Conservation (phyloP, 495 filamentous ascomycete species). For the Aspergillus asperescens region DNA sequence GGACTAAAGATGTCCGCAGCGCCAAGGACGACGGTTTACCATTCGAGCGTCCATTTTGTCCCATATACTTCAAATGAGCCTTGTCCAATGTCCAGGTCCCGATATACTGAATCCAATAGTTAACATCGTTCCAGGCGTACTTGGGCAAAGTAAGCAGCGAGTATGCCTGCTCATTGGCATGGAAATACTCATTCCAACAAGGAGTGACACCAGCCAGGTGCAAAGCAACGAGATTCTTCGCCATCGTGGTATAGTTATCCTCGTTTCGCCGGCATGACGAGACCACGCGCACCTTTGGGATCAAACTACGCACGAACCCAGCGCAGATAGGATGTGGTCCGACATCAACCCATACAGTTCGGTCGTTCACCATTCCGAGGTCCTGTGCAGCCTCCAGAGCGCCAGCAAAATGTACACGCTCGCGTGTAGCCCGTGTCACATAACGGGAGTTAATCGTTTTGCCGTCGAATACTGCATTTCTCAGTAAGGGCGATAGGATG, state of each 20-base stretch:
- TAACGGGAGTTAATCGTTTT: constrained; percentile 54
- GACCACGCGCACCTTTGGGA: constrained; percentile 30
- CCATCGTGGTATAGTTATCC: constrained; percentile 52
- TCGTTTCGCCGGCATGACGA: constrained; percentile 41
- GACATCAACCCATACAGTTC: constrained; percentile 35
- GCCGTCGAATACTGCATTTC: constrained; percentile 49
- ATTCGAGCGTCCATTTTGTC: not conserved
- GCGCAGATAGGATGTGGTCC: constrained; percentile 37
- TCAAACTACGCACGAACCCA: constrained; percentile 21
- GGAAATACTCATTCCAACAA: constrained; percentile 64
- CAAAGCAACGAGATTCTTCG: constrained; percentile 47
- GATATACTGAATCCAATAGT: constrained; percentile 43
- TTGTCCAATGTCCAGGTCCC: constrained; percentile 34
- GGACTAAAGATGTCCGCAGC: constrained; percentile 15
- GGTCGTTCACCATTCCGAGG: constrained; percentile 18
- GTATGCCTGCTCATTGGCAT: constrained; percentile 49
- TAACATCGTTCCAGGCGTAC: constrained; percentile 47
- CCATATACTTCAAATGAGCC: constrained; percentile 5
- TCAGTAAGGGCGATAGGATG: constrained; percentile 63
- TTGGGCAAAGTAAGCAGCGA: constrained; percentile 54
- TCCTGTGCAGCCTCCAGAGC: constrained; percentile 50
- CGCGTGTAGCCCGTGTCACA: constrained; percentile 58
- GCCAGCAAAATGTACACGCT: constrained; percentile 66
- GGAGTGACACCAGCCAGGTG: constrained; percentile 54
- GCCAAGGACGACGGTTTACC: not conserved